Base-by-base conservation (phyloP, 108 stramenopile species). In the Skeletonema potamos region DNA sequence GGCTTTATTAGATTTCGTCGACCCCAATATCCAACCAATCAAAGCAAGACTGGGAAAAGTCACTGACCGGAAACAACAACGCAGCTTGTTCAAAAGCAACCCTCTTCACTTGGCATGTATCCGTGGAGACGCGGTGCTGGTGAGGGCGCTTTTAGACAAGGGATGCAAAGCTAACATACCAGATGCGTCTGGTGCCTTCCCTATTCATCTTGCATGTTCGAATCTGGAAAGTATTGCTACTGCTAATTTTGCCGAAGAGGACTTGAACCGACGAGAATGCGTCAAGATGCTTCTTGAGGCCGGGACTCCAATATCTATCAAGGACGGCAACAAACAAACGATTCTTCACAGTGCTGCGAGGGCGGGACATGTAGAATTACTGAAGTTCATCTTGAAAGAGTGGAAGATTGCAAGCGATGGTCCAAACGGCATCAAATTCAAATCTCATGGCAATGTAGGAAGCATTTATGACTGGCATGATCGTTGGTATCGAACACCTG, bases 291-390 rank as follows among this genome's bases (percentile, higher is more conserved):
- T 87, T 12, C 60, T 95, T 8, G 64, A 83, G 2, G 44, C 72
- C 0, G 86, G 79, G 8, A 74, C 78, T 6, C 90, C 94, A 0
- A 58, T 95, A 7, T 27, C 83, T 2, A 92, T 91, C 58, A 88
- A 86, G 62, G 91, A 95, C 68, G 91, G 86, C n/a, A 91, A 89
- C 58, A 86, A 89, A 26, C 94, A 95, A 66, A 90, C 84, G 10
- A 58, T 91, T 15, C 60, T 95, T 17, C 94, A 95, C 65, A 64
- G 74, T 27, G 94, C 89, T 17, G 84, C 94, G n/a, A 70, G 94
- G 37, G 76, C 87, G 3, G 91, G 91, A 1, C 87, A 92, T 58
- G 39, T 57, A 32, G n/a, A 70, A 1, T 54, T 90, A 0, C 65
- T 94, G 1, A 34, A 73, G 13, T 83, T 70, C 56, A 46, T 87